Percentiles rank a stretch among this genome's conserved stretches.
These are phyloP conservation scores for Rhodofomes roseus DNA, from an alignment of 1,284 basidiomycete genomes.

Conservation along the genomic window DNA sequence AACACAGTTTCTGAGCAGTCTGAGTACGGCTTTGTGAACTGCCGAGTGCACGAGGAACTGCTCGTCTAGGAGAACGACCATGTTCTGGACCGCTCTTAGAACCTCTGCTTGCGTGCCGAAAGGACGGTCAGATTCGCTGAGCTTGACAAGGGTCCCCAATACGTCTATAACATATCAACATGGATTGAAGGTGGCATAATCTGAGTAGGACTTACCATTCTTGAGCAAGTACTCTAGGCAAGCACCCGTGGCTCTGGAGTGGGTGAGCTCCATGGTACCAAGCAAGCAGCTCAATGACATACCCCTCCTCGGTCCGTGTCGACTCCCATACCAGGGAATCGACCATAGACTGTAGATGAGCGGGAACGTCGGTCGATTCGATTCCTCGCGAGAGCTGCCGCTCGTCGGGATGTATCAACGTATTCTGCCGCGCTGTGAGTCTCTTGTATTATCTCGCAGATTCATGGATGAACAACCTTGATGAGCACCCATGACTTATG, in stretches of 20 bases:
- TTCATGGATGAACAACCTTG: slow-evolving; percentile 43
- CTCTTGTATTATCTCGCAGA: neutral
- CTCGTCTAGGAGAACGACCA: slow-evolving; percentile 86
- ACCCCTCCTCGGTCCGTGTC: slow-evolving; percentile 82
- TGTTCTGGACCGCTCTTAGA: slow-evolving; percentile 78
- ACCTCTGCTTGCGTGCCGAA: slow-evolving; percentile 86
- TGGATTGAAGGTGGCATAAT: too few species aligned
- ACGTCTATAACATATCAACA: slow-evolving; percentile 56
- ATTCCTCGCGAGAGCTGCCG: slow-evolving; percentile 81
- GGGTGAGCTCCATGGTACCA: slow-evolving; percentile 12
- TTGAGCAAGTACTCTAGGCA: slow-evolving; percentile 91
- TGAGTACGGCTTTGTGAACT: slow-evolving; percentile 84
- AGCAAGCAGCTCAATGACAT: slow-evolving; percentile 29
- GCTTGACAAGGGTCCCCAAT: slow-evolving; percentile 77
- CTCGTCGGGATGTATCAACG: slow-evolving; percentile 77
- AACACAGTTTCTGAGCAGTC: slow-evolving; percentile 84
- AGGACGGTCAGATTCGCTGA: slow-evolving; percentile 81
- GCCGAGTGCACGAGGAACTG: slow-evolving; percentile 89
- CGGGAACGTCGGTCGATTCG: slow-evolving; percentile 76
- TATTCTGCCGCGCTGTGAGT: slow-evolving; percentile 45
- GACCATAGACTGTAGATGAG: slow-evolving; percentile 77
- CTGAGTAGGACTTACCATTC: slow-evolving; percentile 64
- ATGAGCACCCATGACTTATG: slow-evolving; percentile 69
- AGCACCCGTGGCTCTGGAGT: slow-evolving; percentile 70
- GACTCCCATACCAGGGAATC: slow-evolving; percentile 87